Conservation (phyloP, 106 monocot species). For the Chionographis japonica region DNA sequence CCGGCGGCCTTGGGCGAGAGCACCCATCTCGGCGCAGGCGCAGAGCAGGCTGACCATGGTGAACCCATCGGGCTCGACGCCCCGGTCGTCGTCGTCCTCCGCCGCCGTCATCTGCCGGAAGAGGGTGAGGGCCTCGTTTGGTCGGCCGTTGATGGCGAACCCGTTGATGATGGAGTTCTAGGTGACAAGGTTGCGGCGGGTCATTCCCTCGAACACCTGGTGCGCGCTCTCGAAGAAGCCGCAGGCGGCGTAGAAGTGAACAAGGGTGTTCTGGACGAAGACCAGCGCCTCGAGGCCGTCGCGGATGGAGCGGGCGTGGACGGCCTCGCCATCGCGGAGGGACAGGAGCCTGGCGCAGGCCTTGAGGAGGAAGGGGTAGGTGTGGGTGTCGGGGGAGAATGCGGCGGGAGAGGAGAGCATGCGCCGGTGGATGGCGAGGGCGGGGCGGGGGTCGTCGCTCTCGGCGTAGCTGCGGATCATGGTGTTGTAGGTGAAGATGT, state of each 20-base stretch:
- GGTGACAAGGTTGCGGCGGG: conserved; percentile 45
- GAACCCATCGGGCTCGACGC: conserved; percentile 56
- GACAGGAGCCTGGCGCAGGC: conserved; percentile 62
- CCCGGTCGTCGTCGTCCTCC: conserved; percentile 3
- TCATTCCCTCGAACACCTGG: conserved; percentile 64
- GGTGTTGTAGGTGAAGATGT: conserved; percentile 82
- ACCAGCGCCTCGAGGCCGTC: conserved; percentile 42
- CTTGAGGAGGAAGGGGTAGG: conserved; percentile 86
- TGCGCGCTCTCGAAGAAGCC: conserved; percentile 68
- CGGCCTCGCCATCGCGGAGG: conserved; percentile 40
- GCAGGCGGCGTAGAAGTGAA: conserved; percentile 68
- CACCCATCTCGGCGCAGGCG: conserved; percentile 75
- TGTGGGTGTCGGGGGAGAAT: conserved; percentile 62
- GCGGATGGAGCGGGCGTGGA: conserved; percentile 43
- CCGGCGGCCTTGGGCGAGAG: conserved; percentile 57
- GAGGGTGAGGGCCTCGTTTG: conserved; percentile 72
- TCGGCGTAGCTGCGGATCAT: conserved; percentile 66
- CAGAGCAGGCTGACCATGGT: conserved; percentile 78
- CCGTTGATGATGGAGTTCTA: conserved; percentile 91
- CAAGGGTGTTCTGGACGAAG: conserved; percentile 71
- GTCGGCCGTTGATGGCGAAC: conserved; percentile 61
- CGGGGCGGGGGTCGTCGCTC: conserved; percentile 39
- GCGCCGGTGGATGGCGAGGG: conserved; percentile 45
- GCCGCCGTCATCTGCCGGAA: conserved; percentile 39
- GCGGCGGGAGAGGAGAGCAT: conserved; percentile 23